A percentile compares a stretch with the other conserved stretches of the same genome.
phyloP scores from a whole-genome alignment of 225 moss, liverwort and hornwort species.

The Rhytidiadelphus loreus region DNA sequence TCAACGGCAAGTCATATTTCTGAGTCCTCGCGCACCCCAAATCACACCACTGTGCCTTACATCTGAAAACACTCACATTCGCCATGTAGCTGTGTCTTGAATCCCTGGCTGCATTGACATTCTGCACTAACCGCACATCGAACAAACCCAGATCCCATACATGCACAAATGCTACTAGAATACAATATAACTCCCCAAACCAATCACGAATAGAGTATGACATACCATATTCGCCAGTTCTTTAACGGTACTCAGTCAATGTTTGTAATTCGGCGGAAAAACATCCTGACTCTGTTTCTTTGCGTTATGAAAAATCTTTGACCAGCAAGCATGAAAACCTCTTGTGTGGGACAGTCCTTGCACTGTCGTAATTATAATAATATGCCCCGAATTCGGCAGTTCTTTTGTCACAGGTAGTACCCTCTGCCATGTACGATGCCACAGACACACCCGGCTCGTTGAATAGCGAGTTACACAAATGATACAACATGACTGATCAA shows the following conservation, averaged over 20 bases:
- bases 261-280: not conserved
- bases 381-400: not conserved
- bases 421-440: not conserved
- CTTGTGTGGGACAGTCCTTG: not conserved
- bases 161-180: not conserved
- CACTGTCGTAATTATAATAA: not conserved
- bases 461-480: not conserved
- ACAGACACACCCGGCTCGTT: not conserved
- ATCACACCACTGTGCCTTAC: not conserved
- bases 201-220: not conserved
- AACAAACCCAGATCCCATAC: not conserved
- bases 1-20: not conserved
- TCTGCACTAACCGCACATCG: not conserved
- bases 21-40: not conserved
- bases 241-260: not conserved
- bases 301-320: not conserved
- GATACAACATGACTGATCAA: not conserved
- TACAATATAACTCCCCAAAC: not conserved
- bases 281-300: not conserved
- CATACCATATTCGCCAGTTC: not conserved
- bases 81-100: not conserved
- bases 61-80: not conserved
- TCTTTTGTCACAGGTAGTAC: not conserved
- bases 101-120: not conserved
- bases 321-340: not conserved